These are phyloP conservation scores for Cadophora sp. DNA, from an alignment of 2,329 filamentous ascomycete species.

Conservation along the genomic window DNA sequence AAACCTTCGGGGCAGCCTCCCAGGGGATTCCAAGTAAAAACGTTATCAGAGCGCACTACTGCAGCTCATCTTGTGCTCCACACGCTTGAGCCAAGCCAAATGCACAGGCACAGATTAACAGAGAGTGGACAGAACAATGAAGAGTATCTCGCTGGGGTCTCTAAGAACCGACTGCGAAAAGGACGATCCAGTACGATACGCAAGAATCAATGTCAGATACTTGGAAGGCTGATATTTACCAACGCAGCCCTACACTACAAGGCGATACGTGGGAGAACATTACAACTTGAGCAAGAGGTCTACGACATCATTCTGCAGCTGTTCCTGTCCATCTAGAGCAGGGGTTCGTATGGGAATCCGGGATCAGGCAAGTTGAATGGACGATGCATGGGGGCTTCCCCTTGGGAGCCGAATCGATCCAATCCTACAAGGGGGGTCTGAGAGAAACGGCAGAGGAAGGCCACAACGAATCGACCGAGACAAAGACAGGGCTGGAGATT, in stretches of 20 bases:
- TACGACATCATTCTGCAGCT: slow-evolving; percentile 26
- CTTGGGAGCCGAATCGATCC: neutral
- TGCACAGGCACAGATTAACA: slow-evolving; percentile 18
- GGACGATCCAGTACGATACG: neutral
- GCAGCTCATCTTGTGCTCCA: slow-evolving; percentile 44
- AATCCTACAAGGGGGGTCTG: slow-evolving; percentile 24
- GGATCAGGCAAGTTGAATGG: slow-evolving; percentile 32
- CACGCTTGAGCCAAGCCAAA: slow-evolving; percentile 23
- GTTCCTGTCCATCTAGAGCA: slow-evolving; percentile 25
- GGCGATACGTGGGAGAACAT: slow-evolving; percentile 15
- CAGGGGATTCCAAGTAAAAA: slow-evolving; percentile 30
- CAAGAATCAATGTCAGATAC: neutral
- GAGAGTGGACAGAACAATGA: slow-evolving; percentile 8
- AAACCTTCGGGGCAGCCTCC: slow-evolving; percentile 29
- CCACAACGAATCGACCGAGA: neutral
- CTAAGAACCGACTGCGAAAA: neutral
- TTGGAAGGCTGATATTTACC: neutral
- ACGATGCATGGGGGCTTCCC: slow-evolving; percentile 25
- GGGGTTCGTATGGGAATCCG: slow-evolving; percentile 36
- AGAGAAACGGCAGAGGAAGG: slow-evolving; percentile 21
- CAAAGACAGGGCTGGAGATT: slow-evolving; percentile 21
- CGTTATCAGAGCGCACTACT: slow-evolving; percentile 41
- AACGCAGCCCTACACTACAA: neutral
- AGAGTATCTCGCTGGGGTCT: slow-evolving; percentile 4
- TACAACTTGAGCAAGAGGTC: slow-evolving; percentile 17